phyloP scores from a whole-genome alignment of 2,329 filamentous ascomycete genomes.

The Fusarium avenaceum region DNA sequence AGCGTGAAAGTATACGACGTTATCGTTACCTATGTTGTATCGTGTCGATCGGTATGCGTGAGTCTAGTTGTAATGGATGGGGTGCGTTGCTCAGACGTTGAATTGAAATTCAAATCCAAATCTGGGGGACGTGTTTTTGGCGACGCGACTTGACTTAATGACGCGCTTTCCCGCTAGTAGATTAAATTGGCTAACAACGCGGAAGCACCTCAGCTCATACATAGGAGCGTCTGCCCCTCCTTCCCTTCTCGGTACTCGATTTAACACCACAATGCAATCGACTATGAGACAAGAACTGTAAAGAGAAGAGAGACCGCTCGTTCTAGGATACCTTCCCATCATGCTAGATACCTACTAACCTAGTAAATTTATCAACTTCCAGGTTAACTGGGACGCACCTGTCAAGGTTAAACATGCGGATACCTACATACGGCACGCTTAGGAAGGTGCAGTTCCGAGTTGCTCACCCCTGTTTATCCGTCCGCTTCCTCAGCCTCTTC shows the following conservation, averaged over 20 bases:
- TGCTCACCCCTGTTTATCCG: too few species aligned
- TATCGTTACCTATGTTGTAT: conserved; percentile 20
- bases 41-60: conserved; percentile 10
- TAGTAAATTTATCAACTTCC: too few species aligned
- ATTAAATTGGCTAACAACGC: conserved; percentile 27
- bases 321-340: too few species aligned
- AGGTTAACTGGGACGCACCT: too few species aligned
- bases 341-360: too few species aligned
- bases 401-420: too few species aligned
- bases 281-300: too few species aligned
- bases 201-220: neutral
- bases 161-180: conserved; percentile 43
- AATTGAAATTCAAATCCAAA: conserved; percentile 46
- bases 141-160: conserved; percentile 46
- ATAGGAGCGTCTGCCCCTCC: conserved; percentile 31
- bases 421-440: too few species aligned
- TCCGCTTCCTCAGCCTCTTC: neutral
- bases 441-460: too few species aligned
- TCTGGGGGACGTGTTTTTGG: conserved; percentile 49
- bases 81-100: conserved; percentile 17
- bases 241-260: conserved; percentile 22
- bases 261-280: too few species aligned
- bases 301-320: too few species aligned
- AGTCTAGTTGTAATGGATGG: conserved; percentile 1
- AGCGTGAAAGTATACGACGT: conserved; percentile 2